These are phyloP conservation scores for Sanghuangporus weigelae DNA, from an alignment of 1,284 basidiomycete genomes.

Conservation along the genomic window DNA sequence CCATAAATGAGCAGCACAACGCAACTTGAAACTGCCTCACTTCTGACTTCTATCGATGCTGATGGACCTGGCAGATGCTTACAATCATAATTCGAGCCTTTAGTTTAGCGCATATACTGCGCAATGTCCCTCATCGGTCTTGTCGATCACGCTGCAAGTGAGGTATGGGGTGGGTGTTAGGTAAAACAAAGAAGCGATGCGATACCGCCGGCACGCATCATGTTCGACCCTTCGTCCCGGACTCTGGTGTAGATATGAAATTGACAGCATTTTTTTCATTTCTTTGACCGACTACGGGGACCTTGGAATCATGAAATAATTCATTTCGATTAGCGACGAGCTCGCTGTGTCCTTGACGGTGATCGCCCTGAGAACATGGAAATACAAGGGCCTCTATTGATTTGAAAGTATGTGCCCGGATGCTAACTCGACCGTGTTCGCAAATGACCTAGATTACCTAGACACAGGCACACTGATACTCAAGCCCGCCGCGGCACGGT, in stretches of 20 bases:
- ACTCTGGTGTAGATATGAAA: background rate
- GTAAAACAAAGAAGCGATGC: background rate
- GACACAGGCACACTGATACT: no score
- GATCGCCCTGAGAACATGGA: no score
- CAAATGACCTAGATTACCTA: no score
- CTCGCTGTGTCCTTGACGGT: no score
- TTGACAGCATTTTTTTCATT: background rate
- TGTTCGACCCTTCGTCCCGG: background rate
- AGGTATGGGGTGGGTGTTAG: background rate
- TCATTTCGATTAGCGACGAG: no score
- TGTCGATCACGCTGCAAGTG: background rate
- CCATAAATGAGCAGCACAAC: no score
- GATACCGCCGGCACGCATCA: background rate
- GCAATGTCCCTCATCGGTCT: background rate
- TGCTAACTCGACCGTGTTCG: no score
- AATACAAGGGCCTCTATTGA: no score
- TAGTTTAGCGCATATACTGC: background rate
- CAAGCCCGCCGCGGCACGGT: no score
- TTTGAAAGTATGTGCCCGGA: no score
- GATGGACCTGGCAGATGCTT: background rate
- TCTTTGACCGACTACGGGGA: no score
- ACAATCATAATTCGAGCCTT: background rate
- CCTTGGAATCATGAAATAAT: no score
- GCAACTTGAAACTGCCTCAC: background rate
- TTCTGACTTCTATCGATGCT: background rate